These are phyloP conservation scores for Neocucurbitaria cava DNA, from an alignment of 2,329 filamentous ascomycete genomes.

Conservation along the genomic window DNA sequence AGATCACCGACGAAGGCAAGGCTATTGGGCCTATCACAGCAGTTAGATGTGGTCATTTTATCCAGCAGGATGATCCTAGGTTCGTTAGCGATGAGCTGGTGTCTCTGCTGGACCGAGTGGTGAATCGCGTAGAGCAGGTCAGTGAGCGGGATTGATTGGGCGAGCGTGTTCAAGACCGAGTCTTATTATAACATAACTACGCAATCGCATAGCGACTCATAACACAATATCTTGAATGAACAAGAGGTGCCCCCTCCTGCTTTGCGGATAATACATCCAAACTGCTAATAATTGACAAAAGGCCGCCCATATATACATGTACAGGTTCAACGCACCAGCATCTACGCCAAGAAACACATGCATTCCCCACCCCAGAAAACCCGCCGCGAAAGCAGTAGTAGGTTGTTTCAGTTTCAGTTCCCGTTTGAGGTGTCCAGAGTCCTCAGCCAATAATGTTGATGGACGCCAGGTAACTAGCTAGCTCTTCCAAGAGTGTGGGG, in stretches of 20 bases:
- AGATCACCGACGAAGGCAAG: constrained; percentile 51
- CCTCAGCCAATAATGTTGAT: not conserved
- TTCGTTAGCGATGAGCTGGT: constrained; percentile 45
- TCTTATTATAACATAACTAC: no score
- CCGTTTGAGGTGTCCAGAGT: not conserved
- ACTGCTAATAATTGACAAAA: not conserved
- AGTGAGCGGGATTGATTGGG: constrained; percentile 30
- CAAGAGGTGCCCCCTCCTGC: not conserved
- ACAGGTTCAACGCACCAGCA: not conserved
- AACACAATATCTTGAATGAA: not conserved
- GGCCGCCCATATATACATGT: constrained; percentile 13
- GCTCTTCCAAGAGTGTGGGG: not conserved
- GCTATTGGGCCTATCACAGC: constrained; percentile 57
- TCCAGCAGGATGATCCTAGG: constrained; percentile 61
- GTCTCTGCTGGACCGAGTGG: constrained; percentile 43
- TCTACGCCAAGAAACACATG: not conserved
- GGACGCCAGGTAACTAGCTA: not conserved
- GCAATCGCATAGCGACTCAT: no score
- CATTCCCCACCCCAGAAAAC: not conserved
- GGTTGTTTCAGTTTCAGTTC: not conserved
- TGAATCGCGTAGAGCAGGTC: constrained; percentile 45
- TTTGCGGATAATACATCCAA: not conserved
- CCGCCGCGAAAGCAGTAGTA: not conserved
- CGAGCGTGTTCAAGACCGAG: not conserved
- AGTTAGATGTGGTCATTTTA: constrained; percentile 60